phyloP scores from a whole-genome alignment of 106 monocot genomes.

The Iris macrosiphon region DNA sequence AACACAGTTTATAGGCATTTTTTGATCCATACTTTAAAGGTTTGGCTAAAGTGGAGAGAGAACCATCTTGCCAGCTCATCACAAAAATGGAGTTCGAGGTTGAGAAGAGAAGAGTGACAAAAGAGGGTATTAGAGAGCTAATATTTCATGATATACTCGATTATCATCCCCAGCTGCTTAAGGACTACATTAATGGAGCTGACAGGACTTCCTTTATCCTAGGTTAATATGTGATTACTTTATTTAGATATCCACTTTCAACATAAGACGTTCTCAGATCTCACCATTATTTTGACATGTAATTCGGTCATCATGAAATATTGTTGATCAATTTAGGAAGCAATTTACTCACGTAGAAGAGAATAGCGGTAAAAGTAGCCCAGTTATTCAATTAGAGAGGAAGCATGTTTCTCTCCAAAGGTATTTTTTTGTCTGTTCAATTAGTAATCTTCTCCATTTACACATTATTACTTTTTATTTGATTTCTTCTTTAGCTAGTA shows the following conservation, averaged over 20 bases:
- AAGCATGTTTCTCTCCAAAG: slow-evolving; percentile 91
- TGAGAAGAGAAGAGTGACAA: slow-evolving; percentile 73
- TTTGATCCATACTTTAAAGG: slow-evolving; percentile 86
- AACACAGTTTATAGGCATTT: slow-evolving; percentile 68
- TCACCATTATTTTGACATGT: not conserved
- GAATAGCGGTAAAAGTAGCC: slow-evolving; percentile 57
- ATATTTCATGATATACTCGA: slow-evolving; percentile 86
- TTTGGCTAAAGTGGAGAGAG: too few relatives aligned
- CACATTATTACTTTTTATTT: too few relatives aligned
- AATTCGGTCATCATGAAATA: slow-evolving; percentile 37
- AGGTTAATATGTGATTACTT: slow-evolving; percentile 44
- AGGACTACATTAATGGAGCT: too few relatives aligned
- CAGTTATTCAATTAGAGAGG: slow-evolving; percentile 55
- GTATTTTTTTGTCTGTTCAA: slow-evolving; percentile 14
- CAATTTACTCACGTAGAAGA: slow-evolving; percentile 90
- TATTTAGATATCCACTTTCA: not conserved
- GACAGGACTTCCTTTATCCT: slow-evolving; percentile 71
- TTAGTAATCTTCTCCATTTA: not conserved
- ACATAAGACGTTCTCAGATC: not conserved
- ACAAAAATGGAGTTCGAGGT: slow-evolving; percentile 97
- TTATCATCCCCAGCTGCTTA: too few relatives aligned
- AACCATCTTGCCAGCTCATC: too few relatives aligned
- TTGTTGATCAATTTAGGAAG: slow-evolving; percentile 83
- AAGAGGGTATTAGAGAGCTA: slow-evolving; percentile 79
- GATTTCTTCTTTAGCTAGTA: too few relatives aligned